phyloP scores from a whole-genome alignment of 2,329 filamentous ascomycete species.

The Aspergillus sp. region DNA sequence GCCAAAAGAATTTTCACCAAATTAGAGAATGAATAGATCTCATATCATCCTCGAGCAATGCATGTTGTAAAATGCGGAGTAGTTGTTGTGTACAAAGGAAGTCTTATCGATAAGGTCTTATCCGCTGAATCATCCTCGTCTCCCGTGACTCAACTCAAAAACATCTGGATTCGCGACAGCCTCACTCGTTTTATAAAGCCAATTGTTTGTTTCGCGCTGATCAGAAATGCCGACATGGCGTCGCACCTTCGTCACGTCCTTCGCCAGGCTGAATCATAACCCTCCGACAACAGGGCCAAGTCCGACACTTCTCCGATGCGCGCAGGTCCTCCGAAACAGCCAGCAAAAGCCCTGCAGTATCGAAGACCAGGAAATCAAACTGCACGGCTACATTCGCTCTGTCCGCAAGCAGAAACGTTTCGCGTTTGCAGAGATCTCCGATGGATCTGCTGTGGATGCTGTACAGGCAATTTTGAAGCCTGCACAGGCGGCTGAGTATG shows the following conservation, averaged over 20 bases:
- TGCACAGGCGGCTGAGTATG: conserved; percentile 70
- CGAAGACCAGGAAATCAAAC: conserved; percentile 49
- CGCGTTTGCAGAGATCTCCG: conserved; percentile 80
- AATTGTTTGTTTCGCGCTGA: conserved; percentile 7
- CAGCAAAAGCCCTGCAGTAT: conserved; percentile 26
- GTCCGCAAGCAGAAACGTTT: conserved; percentile 82
- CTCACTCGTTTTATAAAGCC: neutral
- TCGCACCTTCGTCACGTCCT: conserved; percentile 38
- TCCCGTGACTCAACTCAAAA: neutral
- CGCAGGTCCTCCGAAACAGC: conserved; percentile 38
- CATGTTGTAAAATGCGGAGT: neutral
- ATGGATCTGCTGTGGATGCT: conserved; percentile 77
- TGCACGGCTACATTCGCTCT: conserved; percentile 80
- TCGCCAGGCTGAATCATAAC: conserved; percentile 31
- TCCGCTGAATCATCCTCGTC: neutral
- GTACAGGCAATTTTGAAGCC: conserved; percentile 80
- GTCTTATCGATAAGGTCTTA: neutral
- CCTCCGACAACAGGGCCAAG: conserved; percentile 12
- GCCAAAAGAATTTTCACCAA: too few species aligned
- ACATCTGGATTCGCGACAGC: neutral
- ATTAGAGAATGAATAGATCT: too few species aligned
- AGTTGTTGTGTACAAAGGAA: too few species aligned
- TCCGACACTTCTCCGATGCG: conserved; percentile 34
- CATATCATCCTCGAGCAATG: too few species aligned
- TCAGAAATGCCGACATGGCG: conserved; percentile 42